Percentiles rank a stretch among this genome's conserved stretches.
Evolutionary conservation across 2,329 filamentous ascomycete species (phyloP).

Genomic region (Microascus cirrosus): DNA sequence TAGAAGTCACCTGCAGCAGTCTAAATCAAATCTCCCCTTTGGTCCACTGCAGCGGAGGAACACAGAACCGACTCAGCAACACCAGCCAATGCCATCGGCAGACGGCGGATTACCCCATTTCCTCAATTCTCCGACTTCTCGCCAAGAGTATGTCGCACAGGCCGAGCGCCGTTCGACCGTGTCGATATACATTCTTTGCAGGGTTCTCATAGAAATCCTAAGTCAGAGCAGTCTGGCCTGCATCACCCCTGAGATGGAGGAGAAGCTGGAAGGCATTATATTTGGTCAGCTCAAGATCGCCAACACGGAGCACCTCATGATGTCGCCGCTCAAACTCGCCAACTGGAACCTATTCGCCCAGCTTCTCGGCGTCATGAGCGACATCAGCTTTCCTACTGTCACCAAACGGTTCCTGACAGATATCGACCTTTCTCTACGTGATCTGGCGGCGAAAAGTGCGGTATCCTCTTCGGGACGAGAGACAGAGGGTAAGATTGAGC

Average conservation of each 20-base stretch:
- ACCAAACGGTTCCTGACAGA: conserved; percentile 73
- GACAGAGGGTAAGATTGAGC: conserved; percentile 69
- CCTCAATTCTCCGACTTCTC: conserved; percentile 21
- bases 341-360: conserved; percentile 96
- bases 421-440: conserved; percentile 66
- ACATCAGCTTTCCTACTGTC: conserved; percentile 78
- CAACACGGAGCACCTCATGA: conserved; percentile 67
- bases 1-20: conserved; percentile 44
- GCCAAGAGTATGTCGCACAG: conserved; percentile 63
- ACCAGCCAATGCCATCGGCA: conserved; percentile 12
- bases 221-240: conserved; percentile 73
- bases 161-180: conserved; percentile 85
- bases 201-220: conserved; percentile 89
- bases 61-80: conserved; percentile 55
- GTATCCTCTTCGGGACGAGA: conserved; percentile 46
- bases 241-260: conserved; percentile 85
- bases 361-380: conserved; percentile 91
- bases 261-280: conserved; percentile 88
- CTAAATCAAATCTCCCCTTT: conserved; percentile 27
- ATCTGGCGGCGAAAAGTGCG: conserved; percentile 60
- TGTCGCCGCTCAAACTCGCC: conserved; percentile 74
- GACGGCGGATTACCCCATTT: conserved; percentile 12
- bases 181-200: conserved; percentile 90
- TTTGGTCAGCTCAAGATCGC: conserved; percentile 89
- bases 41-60: conserved; percentile 56